Evolutionary conservation across 805 yeast genomes (phyloP).

Genomic region (Ogataea parapolymorpha): DNA sequence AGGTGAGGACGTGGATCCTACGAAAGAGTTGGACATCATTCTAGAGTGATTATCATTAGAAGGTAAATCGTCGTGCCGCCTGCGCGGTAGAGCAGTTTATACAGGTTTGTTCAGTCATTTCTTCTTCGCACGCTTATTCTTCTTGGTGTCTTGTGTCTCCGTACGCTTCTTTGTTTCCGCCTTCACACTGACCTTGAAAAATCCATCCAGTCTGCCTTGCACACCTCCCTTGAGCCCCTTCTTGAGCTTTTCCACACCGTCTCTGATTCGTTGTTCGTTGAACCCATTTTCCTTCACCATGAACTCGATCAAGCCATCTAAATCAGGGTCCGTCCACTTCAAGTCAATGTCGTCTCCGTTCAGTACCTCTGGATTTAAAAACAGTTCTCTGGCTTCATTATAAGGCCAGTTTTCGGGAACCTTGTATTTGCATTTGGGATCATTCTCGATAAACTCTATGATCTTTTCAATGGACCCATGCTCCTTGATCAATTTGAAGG

Average conservation of each 20-base stretch:
- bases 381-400: conserved; percentile 80
- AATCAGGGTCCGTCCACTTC: conserved; percentile 88
- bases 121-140: conserved; percentile 14
- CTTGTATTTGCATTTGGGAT: conserved; percentile 63
- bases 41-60: not conserved
- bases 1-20: conserved; percentile 6
- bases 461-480: conserved; percentile 79
- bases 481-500: conserved; percentile 81
- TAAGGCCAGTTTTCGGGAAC: conserved; percentile 96
- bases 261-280: conserved; percentile 84
- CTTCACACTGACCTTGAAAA: conserved; percentile 65
- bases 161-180: conserved; percentile 42
- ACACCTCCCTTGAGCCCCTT: conserved; percentile 82
- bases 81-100: not conserved
- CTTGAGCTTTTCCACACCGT: conserved; percentile 80
- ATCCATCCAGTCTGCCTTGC: conserved; percentile 91
- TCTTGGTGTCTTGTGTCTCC: conserved; percentile 30
- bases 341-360: conserved; percentile 59
- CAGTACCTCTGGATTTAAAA: conserved; percentile 76
- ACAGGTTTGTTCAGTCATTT: conserved; percentile 4
- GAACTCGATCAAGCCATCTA: conserved; percentile 75
- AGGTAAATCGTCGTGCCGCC: not conserved
- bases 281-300: conserved; percentile 89
- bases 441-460: conserved; percentile 56
- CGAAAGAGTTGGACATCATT: conserved; percentile 1